Evolutionary conservation across 148 eudicot genomes (phyloP).

Genomic region (Cornus controversa): DNA sequence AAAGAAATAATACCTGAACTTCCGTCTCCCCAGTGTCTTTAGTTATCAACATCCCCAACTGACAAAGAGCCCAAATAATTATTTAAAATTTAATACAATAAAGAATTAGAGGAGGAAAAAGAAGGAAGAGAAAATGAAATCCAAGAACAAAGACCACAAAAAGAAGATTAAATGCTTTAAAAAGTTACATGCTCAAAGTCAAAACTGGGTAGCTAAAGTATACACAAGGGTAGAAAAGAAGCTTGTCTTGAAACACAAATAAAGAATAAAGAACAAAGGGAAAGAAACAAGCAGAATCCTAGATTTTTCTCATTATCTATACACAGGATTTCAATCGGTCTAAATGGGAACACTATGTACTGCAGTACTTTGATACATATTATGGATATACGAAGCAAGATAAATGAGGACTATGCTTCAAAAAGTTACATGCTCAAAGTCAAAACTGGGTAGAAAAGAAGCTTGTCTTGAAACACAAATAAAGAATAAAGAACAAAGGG

Average conservation of each 20-base stretch:
- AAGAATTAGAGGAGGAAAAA: neutral
- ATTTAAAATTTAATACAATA: neutral
- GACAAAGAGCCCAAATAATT: constrained; percentile 17
- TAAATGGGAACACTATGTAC: neutral
- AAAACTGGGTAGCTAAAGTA: neutral
- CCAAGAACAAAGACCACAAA: neutral
- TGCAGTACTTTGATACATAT: too few species aligned
- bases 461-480: neutral
- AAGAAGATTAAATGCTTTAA: neutral
- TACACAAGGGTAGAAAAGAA: too few species aligned
- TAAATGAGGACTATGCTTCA: neutral
- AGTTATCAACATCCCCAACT: constrained; percentile 57
- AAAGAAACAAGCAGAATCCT: too few species aligned
- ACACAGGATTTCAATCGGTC: neutral
- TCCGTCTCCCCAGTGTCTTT: constrained; percentile 58
- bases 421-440: neutral
- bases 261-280: neutral
- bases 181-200: neutral
- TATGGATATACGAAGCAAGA: neutral
- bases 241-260: neutral
- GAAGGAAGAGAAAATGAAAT: neutral
- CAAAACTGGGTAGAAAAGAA: neutral
- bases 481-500: neutral
- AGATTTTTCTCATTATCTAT: neutral
- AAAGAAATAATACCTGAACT: constrained; percentile 50